Evolutionary conservation across 805 yeast genomes (phyloP), one percentile per base, ranked within the genome.

Genomic region (Ogataea nakhonphanomensis): DNA sequence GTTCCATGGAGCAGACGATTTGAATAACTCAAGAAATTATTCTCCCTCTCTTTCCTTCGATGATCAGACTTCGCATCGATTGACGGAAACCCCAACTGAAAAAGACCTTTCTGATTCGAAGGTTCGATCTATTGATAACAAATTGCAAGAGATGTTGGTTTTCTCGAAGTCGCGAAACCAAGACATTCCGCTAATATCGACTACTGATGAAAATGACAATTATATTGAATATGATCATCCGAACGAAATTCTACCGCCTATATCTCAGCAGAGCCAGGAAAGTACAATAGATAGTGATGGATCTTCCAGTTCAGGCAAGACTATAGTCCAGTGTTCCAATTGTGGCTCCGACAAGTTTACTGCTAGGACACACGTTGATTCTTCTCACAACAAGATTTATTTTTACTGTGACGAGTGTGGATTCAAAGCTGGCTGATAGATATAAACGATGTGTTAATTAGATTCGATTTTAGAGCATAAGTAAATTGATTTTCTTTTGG

Each of bases 391-490:
- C 28, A 26, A 36, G 9, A 54, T 60, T 25, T 37, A 33, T 7
- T 60, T 60, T 33, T 55, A 39, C 34, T 60, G 65, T 38, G 55
- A 57, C 31, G 37, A 46, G 6, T 60, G 65, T 45, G 62, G 63
- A 7, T 48, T 43, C n/a, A 39, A 45, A 17, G 48, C 45, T 2
- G 50, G 46, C 32, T 25, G 26, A 12, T 31, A 26, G 13, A 30
- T 14, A 20, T 25, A 10, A 9, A 13, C 17, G 20, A 33, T 9
- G 9, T 12, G 12, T 12, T 8, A 10, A 23, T 17, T 17, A 17
- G 3, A 17, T 17, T 17, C 20, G 20, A 17, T 17, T 17, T 17
- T 17, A 17, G 20, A 17, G 3, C 20, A 5, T 17, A 17, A 17
- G 5, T 17, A 17, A 5, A 4, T 17, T 17, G 20, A 17, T 17